These are phyloP conservation scores for Rhizopogon rudus DNA, from an alignment of 768 basidiomycete species.

Conservation along the genomic window DNA sequence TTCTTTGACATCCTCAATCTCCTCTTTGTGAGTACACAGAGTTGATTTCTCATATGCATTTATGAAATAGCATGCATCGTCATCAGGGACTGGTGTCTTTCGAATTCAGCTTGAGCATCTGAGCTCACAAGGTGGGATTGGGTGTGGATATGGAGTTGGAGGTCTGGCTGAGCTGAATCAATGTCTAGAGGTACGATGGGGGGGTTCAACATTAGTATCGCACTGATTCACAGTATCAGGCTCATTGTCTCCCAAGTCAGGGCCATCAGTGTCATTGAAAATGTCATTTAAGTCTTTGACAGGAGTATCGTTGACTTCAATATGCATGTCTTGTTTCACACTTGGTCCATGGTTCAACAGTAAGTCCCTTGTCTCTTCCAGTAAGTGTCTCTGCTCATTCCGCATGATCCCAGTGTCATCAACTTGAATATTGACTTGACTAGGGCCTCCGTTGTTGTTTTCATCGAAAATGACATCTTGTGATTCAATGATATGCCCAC, in stretches of 20 bases:
- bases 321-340: too few relatives aligned
- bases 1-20: neutral
- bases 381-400: too few relatives aligned
- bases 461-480: neutral
- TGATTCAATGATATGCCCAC: neutral
- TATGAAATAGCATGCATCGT: neutral
- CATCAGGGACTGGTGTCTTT: neutral
- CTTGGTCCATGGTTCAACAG: too few relatives aligned
- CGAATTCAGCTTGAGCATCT: neutral
- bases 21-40: neutral
- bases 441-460: neutral
- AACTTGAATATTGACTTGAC: neutral
- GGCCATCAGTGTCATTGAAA: too few relatives aligned
- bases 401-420: neutral
- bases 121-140: neutral
- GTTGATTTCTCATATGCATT: neutral
- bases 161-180: neutral
- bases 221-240: too few relatives aligned
- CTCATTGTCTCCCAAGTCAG: too few relatives aligned
- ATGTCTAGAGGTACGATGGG: neutral
- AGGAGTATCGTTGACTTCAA: too few relatives aligned
- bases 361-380: too few relatives aligned
- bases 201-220: neutral
- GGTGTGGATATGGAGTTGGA: neutral
- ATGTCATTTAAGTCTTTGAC: too few relatives aligned